Percentiles rank a stretch among this genome's conserved stretches.
phyloP scores from a whole-genome alignment of 306 rosid genomes.

The Dryas drummondii region DNA sequence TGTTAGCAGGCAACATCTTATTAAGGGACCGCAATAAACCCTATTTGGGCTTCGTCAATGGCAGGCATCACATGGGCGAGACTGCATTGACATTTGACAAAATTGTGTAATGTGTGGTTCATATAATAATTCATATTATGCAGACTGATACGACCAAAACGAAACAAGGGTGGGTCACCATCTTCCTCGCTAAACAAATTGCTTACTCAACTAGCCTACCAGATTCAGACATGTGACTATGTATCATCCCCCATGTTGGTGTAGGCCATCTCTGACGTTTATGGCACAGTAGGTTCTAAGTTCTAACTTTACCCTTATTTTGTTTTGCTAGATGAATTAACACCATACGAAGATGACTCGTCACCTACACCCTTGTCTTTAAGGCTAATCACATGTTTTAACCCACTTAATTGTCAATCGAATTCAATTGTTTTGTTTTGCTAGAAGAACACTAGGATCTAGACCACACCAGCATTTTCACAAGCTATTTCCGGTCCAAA shows the following conservation, averaged over 20 bases:
- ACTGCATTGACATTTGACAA: conserved; percentile 13
- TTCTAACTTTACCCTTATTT: not conserved
- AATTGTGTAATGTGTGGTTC: not conserved
- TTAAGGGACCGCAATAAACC: not conserved
- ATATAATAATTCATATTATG: not conserved
- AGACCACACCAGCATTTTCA: not conserved
- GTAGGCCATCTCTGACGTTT: not conserved
- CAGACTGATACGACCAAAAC: conserved; percentile 3
- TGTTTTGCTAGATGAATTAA: conserved; percentile 1
- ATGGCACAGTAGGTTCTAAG: not conserved
- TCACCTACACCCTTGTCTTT: not conserved
- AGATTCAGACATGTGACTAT: conserved; percentile 14
- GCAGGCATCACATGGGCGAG: conserved; percentile 32
- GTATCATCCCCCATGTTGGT: conserved; percentile 12
- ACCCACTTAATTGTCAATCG: conserved; percentile 5
- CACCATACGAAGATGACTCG: conserved; percentile 8
- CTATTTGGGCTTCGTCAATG: not conserved
- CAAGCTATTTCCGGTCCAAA: not conserved
- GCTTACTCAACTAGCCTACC: not conserved
- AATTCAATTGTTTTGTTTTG: not conserved
- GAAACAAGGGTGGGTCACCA: conserved; percentile 13
- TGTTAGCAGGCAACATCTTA: not conserved
- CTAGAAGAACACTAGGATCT: too few relatives aligned
- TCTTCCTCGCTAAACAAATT: conserved; percentile 4
- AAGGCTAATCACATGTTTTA: conserved; percentile 4